Evolutionary conservation across 176 grass and related monocot species (phyloP).

Genomic region (Aegilops bicornis): DNA sequence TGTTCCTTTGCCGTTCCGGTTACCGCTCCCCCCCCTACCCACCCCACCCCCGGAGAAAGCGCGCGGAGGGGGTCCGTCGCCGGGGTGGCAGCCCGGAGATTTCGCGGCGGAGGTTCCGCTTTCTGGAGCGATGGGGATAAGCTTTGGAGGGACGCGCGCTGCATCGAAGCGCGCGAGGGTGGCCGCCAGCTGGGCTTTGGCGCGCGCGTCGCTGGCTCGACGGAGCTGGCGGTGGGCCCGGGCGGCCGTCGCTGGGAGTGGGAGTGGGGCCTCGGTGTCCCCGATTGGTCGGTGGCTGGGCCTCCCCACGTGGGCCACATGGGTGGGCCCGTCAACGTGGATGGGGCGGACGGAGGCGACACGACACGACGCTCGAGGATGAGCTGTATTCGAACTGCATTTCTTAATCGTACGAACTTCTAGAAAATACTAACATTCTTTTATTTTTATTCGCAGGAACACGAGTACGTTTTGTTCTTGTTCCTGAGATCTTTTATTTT

Average conservation of each 20-base stretch:
- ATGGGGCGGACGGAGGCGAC: neutral
- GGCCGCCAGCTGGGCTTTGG: slow-evolving; percentile 36
- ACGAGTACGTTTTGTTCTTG: neutral
- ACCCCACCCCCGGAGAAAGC: neutral
- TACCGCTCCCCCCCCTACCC: neutral
- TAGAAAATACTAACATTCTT: neutral
- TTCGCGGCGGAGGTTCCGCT: neutral
- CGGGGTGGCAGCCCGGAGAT: slow-evolving; percentile 22
- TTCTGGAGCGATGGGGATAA: neutral
- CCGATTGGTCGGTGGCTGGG: slow-evolving; percentile 16
- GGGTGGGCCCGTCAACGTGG: slow-evolving; percentile 6
- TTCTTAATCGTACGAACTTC: neutral
- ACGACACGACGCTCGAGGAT: neutral
- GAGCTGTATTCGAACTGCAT: slow-evolving; percentile 28
- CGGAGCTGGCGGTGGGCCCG: neutral
- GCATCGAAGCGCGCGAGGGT: slow-evolving; percentile 37
- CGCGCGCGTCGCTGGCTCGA: neutral
- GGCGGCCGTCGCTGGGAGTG: neutral
- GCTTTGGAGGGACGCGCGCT: neutral
- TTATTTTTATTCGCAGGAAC: neutral
- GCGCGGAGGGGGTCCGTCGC: neutral
- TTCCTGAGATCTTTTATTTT: neutral
- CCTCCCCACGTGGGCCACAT: slow-evolving; percentile 49
- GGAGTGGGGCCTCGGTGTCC: neutral
- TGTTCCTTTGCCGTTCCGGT: neutral